Evolutionary conservation across 257 asterid genomes (phyloP), one percentile per base, ranked within the genome.

Genomic region (Capsicum rhomboideum): DNA sequence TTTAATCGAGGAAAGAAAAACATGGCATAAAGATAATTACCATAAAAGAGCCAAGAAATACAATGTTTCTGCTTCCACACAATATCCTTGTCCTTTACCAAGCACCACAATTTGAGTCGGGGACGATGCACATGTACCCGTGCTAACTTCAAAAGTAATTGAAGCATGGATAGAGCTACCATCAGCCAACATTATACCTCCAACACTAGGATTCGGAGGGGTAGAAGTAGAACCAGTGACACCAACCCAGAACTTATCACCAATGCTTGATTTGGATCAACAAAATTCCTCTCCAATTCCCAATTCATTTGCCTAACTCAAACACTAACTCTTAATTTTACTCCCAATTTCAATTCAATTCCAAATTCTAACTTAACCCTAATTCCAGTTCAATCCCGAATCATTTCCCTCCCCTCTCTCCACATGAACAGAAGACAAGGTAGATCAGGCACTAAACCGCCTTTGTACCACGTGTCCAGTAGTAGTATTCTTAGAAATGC

Each of bases 401-500:
- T n/a, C 89, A 88, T 80, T 78, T 92, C 52, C 13, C 13, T 46
- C 52, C 52, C 52, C 52, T 46, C 52, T 46, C 12, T 94, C 50
- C 97, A 97, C 9, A 90, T 92, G 88, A 91, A 92, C 68, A 93
- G 88, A 80, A 89, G 98, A 50, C 90, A 97, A 29, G 96, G 96
- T 78, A 86, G 99, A 54, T 94, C 94, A 12, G 88, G 97, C 82
- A 93, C 84, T 54, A 82, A 87, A 79, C 53, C 91, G 23, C 29
- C 86, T 59, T 82, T 87, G 14, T 88, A 88, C 89, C 94, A 89
- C 90, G 93, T 90, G 78, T 86, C 84, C 42, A n/a, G n/a, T n/a
- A 86, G 79, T 34, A 53, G 89, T 63, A 79, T 80, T 74, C 67
- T 54, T 67, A 3, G 54, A 10, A 89, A 83, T 74, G 74, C 88